phyloP scores from a whole-genome alignment of 768 basidiomycete genomes.

The Suillus alpinus region DNA sequence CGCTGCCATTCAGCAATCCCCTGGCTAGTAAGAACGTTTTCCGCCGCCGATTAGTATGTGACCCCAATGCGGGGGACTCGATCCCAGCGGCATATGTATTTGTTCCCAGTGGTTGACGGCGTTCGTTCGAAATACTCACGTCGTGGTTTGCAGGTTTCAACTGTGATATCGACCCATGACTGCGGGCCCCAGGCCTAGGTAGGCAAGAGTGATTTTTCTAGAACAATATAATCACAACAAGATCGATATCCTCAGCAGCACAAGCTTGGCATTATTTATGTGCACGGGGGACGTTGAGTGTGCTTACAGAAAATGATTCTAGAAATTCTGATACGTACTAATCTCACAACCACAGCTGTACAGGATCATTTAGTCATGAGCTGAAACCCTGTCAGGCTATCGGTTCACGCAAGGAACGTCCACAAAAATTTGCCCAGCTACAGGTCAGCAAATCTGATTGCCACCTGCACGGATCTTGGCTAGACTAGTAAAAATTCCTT shows the following conservation, averaged over 20 bases:
- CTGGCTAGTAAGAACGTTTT: neutral
- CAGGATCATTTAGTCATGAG: neutral
- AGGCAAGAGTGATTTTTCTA: neutral
- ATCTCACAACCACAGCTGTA: neutral
- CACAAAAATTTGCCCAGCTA: neutral
- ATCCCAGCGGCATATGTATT: neutral
- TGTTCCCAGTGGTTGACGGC: neutral
- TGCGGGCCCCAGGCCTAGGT: neutral
- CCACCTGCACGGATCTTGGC: neutral
- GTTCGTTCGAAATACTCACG: neutral
- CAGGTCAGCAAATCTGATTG: neutral
- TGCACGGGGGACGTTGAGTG: neutral
- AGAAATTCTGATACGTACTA: neutral
- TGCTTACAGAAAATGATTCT: neutral
- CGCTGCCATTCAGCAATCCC: neutral
- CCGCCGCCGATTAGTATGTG: neutral
- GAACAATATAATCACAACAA: neutral
- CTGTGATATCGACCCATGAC: neutral
- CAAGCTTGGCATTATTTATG: neutral
- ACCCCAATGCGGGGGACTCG: neutral
- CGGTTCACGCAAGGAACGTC: neutral
- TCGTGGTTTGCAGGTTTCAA: neutral
- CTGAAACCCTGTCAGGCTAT: neutral
- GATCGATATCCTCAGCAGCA: neutral
- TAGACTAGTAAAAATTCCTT: neutral